A percentile compares a stretch with the other conserved stretches of the same genome.
Evolutionary conservation across 2,329 filamentous ascomycete species (phyloP).

Genomic region (Akanthomyces uredinophilus): DNA sequence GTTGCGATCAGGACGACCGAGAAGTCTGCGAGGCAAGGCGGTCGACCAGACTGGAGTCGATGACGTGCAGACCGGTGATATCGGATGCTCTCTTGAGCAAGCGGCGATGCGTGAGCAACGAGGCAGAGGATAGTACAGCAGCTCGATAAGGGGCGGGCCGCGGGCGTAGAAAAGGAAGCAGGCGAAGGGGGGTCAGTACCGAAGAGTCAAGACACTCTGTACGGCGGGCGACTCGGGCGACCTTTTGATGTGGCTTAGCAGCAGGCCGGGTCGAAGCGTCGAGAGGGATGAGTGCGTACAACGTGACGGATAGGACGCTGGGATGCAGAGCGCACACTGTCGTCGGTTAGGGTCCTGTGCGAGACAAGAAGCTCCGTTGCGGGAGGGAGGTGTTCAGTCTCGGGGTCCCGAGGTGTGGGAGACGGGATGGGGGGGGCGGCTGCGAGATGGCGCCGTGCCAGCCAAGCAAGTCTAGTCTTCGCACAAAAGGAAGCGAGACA

Average conservation of each 20-base stretch:
- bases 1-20: neutral
- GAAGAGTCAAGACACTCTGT: neutral
- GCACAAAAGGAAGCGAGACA: neutral
- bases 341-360: neutral
- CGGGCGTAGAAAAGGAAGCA: neutral
- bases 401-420: slow-evolving; percentile 6
- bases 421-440: slow-evolving; percentile 1
- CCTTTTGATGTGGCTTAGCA: neutral
- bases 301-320: neutral
- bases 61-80: neutral
- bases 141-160: slow-evolving; percentile 4
- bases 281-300: neutral
- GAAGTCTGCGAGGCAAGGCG: neutral
- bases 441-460: neutral
- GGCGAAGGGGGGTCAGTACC: neutral
- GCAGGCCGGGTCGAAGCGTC: neutral
- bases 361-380: neutral
- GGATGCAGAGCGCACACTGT: neutral
- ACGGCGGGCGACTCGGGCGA: neutral
- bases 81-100: neutral
- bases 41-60: neutral
- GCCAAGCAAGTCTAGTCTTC: neutral
- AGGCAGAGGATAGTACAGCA: neutral
- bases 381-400: slow-evolving; percentile 1
- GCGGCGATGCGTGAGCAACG: neutral